Evolutionary conservation across 1,139 yeast genomes (phyloP).

Genomic region (Magnusiomyces clavatus): DNA sequence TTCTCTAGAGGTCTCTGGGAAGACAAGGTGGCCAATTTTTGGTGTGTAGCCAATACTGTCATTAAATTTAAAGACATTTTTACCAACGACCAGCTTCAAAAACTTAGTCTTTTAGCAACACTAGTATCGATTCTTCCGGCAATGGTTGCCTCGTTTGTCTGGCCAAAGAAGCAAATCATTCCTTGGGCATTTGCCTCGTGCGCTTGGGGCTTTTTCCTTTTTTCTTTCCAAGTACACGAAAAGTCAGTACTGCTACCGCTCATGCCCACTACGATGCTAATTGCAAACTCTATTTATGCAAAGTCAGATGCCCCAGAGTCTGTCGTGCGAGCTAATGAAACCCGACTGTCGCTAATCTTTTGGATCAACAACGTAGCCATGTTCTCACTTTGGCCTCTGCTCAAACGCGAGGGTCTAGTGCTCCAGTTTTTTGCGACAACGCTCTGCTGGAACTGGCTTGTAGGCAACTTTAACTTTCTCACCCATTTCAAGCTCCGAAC

Average conservation of each 20-base stretch:
- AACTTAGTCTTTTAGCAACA: slow-evolving; percentile 57
- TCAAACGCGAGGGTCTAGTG: slow-evolving; percentile 63
- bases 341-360: slow-evolving; percentile 53
- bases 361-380: slow-evolving; percentile 84
- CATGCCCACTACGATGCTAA: slow-evolving; percentile 68
- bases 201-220: slow-evolving; percentile 81
- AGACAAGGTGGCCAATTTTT: slow-evolving; percentile 93
- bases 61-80: slow-evolving; percentile 60
- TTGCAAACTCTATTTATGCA: slow-evolving; percentile 30
- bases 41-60: slow-evolving; percentile 84
- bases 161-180: slow-evolving; percentile 41
- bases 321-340: slow-evolving; percentile 22
- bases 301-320: slow-evolving; percentile 7
- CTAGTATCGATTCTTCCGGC: slow-evolving; percentile 62
- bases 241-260: slow-evolving; percentile 83
- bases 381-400: slow-evolving; percentile 82
- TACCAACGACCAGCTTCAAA: slow-evolving; percentile 51
- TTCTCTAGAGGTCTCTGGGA: slow-evolving; percentile 93
- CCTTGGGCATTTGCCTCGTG: slow-evolving; percentile 77
- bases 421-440: slow-evolving; percentile 63
- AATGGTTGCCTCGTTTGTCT: slow-evolving; percentile 44
- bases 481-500: slow-evolving; percentile 4
- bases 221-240: slow-evolving; percentile 95
- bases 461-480: slow-evolving; percentile 31
- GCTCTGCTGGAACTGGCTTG: slow-evolving; percentile 73